Percentiles rank a stretch among this genome's conserved stretches.
These are phyloP conservation scores for Penicillium bovifimosum DNA, from an alignment of 495 filamentous ascomycete species.

Conservation along the genomic window DNA sequence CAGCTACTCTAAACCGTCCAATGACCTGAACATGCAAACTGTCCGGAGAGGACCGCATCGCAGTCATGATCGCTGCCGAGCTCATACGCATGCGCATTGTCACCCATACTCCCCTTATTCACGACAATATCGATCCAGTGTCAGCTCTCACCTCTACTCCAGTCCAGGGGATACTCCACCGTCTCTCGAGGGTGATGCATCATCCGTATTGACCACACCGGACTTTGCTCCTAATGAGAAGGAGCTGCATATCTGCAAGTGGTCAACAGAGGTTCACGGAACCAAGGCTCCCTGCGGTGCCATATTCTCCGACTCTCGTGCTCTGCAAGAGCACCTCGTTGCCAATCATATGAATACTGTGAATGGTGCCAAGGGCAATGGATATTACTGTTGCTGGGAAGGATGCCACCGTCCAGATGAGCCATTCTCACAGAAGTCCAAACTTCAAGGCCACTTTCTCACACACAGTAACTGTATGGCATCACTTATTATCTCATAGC, in stretches of 20 bases:
- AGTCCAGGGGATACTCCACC: slow-evolving; percentile 41
- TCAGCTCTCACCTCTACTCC: slow-evolving; percentile 39
- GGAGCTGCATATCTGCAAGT: slow-evolving; percentile 36
- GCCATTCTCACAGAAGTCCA: slow-evolving; percentile 47
- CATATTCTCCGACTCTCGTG: slow-evolving; percentile 30
- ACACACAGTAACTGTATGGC: slow-evolving; percentile 45
- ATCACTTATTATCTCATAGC: background rate
- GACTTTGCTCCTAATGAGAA: slow-evolving; percentile 32
- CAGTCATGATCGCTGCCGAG: slow-evolving; percentile 34
- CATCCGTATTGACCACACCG: slow-evolving; percentile 39
- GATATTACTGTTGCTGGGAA: slow-evolving; percentile 47
- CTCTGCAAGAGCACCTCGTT: slow-evolving; percentile 42
- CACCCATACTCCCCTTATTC: slow-evolving; percentile 40
- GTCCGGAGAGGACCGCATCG: slow-evolving; percentile 32
- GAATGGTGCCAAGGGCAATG: slow-evolving; percentile 39
- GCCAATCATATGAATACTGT: slow-evolving; percentile 37
- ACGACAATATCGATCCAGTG: slow-evolving; percentile 38
- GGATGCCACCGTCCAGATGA: slow-evolving; percentile 43
- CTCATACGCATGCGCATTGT: slow-evolving; percentile 31
- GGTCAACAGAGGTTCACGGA: slow-evolving; percentile 28
- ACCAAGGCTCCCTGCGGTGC: slow-evolving; percentile 31
- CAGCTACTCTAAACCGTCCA: slow-evolving; percentile 27
- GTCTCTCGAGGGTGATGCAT: slow-evolving; percentile 36
- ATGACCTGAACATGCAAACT: slow-evolving; percentile 21
- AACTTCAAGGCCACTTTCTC: slow-evolving; percentile 45